Base-by-base conservation (phyloP, 129 eudicot genomes). In the Pulicaria dysenterica region DNA sequence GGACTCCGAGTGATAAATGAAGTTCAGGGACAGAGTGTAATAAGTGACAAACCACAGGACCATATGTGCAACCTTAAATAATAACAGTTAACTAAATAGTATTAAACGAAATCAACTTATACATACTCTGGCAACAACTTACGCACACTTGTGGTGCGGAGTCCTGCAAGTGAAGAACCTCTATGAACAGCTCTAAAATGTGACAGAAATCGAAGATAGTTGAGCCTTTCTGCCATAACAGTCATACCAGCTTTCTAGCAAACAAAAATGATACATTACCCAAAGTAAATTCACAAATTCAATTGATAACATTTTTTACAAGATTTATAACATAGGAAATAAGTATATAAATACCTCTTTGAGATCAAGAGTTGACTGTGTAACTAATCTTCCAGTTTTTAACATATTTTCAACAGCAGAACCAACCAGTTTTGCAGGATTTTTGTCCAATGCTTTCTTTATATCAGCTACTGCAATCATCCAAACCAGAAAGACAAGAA, bases 91-190 rank as follows among this genome's bases (percentile, higher is more conserved):
- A 24, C 31, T 10, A 2, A 41, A 65, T 31, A 51, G 14, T 13
- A 16, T 8, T 7, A 43, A 5, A 16, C 64, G 37, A 72, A 0
- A 61, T 17, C 34, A 3, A 77, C 10, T 10, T 72, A 43, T 42
- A 87, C 98, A 70, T 90, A 94, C 99, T 94, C 99, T 45, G 99
- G 99, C 61, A 94, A 85, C 77, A 94, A 81, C 83, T 90, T 90
- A 70, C 97, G 90, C 70, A 94, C 99, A 61, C 96, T 94, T 46
- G 99, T 90, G 7, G 97, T 94, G 42, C 99, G 97, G 45, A 91
- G 92, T 37, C 96, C 97, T 9, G 96, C 96, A 88, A 94, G 89
- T 13, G 99, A 81, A 34, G 97, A 76, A 65, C 99, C 99, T 77
- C 99, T 79, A 77, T 94, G 99, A 58, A 94, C 94, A 69, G 99